These are phyloP conservation scores for Alternaria brassicicola DNA, from an alignment of 2,329 filamentous ascomycete genomes.

Conservation along the genomic window DNA sequence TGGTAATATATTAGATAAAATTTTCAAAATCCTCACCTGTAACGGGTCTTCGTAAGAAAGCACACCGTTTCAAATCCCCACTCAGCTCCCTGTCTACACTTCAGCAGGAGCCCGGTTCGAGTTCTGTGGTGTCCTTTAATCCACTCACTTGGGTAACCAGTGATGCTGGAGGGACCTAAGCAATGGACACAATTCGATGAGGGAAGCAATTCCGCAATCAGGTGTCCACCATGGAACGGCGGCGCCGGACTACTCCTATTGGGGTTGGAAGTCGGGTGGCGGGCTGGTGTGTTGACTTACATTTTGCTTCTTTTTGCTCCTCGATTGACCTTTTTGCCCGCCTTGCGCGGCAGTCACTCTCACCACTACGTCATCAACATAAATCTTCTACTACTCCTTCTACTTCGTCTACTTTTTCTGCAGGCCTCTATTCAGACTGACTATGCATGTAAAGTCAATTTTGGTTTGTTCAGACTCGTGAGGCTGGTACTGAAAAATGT, in stretches of 20 bases:
- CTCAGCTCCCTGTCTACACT: slow-evolving; percentile 37
- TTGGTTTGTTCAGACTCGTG: background rate
- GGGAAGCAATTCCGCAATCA: slow-evolving; percentile 53
- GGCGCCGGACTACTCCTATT: slow-evolving; percentile 50
- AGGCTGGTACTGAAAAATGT: background rate
- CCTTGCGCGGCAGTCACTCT: background rate
- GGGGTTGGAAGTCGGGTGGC: slow-evolving; percentile 43
- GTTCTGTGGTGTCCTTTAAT: slow-evolving; percentile 48
- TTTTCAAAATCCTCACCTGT: slow-evolving; percentile 35
- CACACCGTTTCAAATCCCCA: slow-evolving; percentile 44
- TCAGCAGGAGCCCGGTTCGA: slow-evolving; percentile 51
- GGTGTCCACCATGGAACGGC: slow-evolving; percentile 51
- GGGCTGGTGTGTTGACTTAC: slow-evolving; percentile 48
- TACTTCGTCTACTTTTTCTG: background rate
- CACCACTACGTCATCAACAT: background rate
- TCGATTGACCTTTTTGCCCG: background rate
- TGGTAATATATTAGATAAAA: slow-evolving; percentile 8
- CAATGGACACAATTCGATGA: slow-evolving; percentile 51
- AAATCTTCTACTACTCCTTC: background rate
- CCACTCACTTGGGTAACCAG: slow-evolving; percentile 50
- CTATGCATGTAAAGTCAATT: background rate
- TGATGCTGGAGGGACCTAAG: slow-evolving; percentile 52
- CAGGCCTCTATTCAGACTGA: background rate
- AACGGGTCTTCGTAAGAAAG: slow-evolving; percentile 44
- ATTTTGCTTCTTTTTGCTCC: slow-evolving; percentile 32